Base-by-base conservation (phyloP, 768 basidiomycete genomes). In the Hypholoma fasciculare region DNA sequence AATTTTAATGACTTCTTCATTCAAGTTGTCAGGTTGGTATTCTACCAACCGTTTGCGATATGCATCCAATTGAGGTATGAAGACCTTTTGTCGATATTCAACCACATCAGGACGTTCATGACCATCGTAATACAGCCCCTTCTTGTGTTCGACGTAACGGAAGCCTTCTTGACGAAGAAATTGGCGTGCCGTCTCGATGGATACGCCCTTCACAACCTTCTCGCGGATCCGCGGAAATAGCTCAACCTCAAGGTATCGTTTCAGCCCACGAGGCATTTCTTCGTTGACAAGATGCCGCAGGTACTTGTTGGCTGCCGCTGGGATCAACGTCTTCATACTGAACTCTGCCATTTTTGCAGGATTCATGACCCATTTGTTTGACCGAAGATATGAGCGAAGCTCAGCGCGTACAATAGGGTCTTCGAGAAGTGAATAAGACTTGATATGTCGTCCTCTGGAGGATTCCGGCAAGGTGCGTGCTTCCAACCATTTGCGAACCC, bases 111-210 rank as follows among this genome's bases (percentile, higher is more conserved):
- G 63, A 0, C 69, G 63, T 38, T 76, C 70, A 43, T 67, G 71
- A 20, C 76, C 75, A 72, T 78, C 74, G 60, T 63, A 74, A 70
- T 73, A 75, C 2, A 73, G 54, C 1, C 55, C 70, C 52, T 76
- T 75, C 55, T 73, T 69, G 57, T 71, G 61, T 23, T 55, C 57
- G 9, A 52, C 63, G 40, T 61, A 72, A 5, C 46, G 19, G 44
- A 69, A 74, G 5, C 73, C 73, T 47, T 74, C 66, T 23, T 62
- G 61, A 2, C 56, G 64, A 37, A 80, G 61, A 55, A 61, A 71
- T 1, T 62, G 61, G 23, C 71, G 62, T 8, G 73, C 73, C 3
- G 76, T 78, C 13, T 40, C 14, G 16, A 77, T 39, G 1, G 67
- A 69, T 4, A 78, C 56, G 0, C 75, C 72, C 39, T 66, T 64